Percentiles rank a stretch among this genome's conserved stretches.
Conservation (phyloP, 202 grass and related monocot species). For the Elaeis oleifera region DNA sequence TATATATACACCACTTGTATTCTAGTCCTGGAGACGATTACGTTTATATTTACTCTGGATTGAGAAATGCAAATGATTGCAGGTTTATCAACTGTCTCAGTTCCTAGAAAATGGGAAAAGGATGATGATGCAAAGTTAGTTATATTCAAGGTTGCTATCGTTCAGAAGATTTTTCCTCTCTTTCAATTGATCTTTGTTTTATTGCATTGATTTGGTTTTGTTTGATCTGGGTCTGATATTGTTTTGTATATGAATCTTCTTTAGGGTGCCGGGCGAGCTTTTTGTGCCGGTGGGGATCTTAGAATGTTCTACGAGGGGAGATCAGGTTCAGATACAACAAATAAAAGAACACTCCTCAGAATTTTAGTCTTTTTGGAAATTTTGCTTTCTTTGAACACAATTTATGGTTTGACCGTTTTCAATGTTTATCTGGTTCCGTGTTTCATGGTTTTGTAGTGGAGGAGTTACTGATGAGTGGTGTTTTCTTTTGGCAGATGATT, state of each 20-base stretch:
- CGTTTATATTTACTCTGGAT: background rate
- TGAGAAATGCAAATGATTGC: background rate
- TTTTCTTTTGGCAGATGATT: constrained; percentile 56
- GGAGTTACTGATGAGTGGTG: too few relatives aligned
- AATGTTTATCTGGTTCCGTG: too few relatives aligned
- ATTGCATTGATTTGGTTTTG: too few relatives aligned
- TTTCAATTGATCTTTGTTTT: too few relatives aligned
- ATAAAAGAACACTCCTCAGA: background rate
- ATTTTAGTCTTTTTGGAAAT: background rate
- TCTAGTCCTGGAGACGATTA: background rate
- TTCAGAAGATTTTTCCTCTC: background rate
- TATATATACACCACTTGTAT: too few relatives aligned
- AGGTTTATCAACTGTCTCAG: constrained; percentile 72
- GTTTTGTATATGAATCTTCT: constrained; percentile 15
- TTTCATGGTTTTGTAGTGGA: background rate
- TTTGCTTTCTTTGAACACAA: background rate
- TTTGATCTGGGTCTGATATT: background rate
- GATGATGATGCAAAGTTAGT: constrained; percentile 68
- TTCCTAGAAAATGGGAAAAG: constrained; percentile 87
- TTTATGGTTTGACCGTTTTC: too few relatives aligned
- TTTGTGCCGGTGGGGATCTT: constrained; percentile 89
- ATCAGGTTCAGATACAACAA: constrained; percentile 38
- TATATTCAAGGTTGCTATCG: constrained; percentile 59
- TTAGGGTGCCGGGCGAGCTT: constrained; percentile 76
- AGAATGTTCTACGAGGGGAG: constrained; percentile 97